Base-by-base conservation (phyloP, 139 green algal species). In the Micractinium sp. region DNA sequence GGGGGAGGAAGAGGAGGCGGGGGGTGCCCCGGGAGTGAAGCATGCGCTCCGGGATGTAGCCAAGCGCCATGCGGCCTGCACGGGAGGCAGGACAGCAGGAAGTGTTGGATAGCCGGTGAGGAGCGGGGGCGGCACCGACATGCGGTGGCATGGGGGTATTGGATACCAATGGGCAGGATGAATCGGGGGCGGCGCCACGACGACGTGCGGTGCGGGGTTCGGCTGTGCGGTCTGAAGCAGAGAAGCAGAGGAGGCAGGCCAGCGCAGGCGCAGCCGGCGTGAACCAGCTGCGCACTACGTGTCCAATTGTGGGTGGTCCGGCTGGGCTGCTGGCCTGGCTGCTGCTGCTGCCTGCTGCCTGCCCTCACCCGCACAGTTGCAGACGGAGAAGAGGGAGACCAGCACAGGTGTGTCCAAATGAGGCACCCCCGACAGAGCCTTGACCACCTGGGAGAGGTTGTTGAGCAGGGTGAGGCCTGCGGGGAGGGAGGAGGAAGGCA, bases 371-470 rank as follows among this genome's bases (percentile, higher is more conserved):
- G 63, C 91, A 63, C 94, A 96, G 82, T 96, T 98, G 75, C 93
- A 92, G 20, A 98, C 94, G 20, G 90, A 95, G 90, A 98, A 97
- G 9, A 98, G 91, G 0, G 92, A 95, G 14, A 98, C 94, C 83
- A 97, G 93, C 35, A 95, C 83, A 74, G 53, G 94, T 87, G 74
- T 96, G 91, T 15, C 93, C 92, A 36, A 92, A 86, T 20, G 74
- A 66, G 29, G 66, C 20, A 4, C 93, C 93, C 88, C 91, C 60
- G 96, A 80, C 83, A 87, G 67, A 1, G 93, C 87, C 18, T 93
- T 82, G n/a, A 95, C 93, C 71, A 97, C 78, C 87, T 96, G 91
- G 0, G 90, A 89, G 36, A 97, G 47, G 91, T 98, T 98, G 93
- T 98, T 98, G 56, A 98, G 90, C 61, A 94, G 91, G 0, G 94